Evolutionary conservation across 495 filamentous ascomycete species (phyloP), one percentile per base, ranked within the genome.

Genomic region (Annulohypoxylon maeteangense): DNA sequence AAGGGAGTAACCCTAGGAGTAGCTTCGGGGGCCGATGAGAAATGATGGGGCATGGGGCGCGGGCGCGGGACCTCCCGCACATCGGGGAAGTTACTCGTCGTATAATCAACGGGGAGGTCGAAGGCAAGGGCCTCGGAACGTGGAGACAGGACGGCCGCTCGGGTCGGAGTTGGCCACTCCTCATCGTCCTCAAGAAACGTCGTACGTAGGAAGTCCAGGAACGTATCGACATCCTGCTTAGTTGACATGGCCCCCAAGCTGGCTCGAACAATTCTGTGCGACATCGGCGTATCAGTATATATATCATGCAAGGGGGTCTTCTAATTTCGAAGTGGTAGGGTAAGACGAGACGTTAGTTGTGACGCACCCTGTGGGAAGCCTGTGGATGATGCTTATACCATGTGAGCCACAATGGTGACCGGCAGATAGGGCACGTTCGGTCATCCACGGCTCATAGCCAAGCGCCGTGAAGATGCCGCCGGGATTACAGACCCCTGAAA

Each of bases 231-330:
- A 61, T 93, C 91, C 3, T 81, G 68, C 20, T 80, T 63, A 1
- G 86, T 91, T 66, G 87, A 91, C 90, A 92, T 92, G 3, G 90
- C 91, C 4, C 91, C 91, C 6, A 93, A 77, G 67, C 89, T 91
- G 4, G 86, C 88, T 8, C 91, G 82, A 4, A 91, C 86, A 29
- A 93, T 84, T 0, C 91, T 82, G 66, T 0, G 51, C n/a, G 4
- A 42, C 10, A 3, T 2, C 7, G 16, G 31, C 27, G 42, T 59
- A 65, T 76, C 48, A 75, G 68, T 42, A 63, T 47, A 61, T 47
- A 57, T 11, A 23, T 18, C 0, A n/a, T 29, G 40, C 29, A 57
- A 51, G 47, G 18, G 38, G 31, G 32, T 36, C 38, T 14, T 48
- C 32, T n/a, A 36, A 16, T 36, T 51, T 42, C 38, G 34, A 62